A percentile compares a stretch with the other conserved stretches of the same genome.
phyloP scores from a whole-genome alignment of 1,284 basidiomycete genomes.

The Ganoderma resinaceum region DNA sequence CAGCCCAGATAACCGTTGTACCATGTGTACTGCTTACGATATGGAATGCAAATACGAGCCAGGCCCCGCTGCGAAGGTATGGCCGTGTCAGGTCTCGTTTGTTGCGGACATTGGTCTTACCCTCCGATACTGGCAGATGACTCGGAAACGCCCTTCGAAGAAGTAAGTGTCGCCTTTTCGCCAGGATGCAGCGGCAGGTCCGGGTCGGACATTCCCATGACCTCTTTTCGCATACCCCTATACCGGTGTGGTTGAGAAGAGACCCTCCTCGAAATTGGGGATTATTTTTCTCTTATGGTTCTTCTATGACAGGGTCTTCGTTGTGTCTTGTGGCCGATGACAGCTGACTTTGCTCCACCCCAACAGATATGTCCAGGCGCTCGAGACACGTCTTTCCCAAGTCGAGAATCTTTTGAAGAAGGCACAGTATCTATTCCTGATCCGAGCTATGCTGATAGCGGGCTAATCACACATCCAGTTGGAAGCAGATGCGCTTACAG shows the following conservation, averaged over 20 bases:
- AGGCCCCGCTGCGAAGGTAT: conserved; percentile 34
- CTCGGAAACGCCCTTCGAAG: neutral
- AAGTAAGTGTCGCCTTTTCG: neutral
- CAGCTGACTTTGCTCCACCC: neutral
- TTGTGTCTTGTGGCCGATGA: neutral
- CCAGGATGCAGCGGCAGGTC: too few species aligned
- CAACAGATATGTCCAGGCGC: neutral
- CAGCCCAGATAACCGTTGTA: conserved; percentile 72
- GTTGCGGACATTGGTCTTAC: neutral
- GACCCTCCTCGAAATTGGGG: too few species aligned
- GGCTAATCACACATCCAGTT: neutral
- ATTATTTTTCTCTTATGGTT: too few species aligned
- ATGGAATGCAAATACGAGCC: conserved; percentile 78
- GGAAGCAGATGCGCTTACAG: neutral
- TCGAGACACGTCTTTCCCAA: neutral
- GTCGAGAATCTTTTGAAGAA: neutral
- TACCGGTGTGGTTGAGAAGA: too few species aligned
- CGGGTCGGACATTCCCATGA: too few species aligned
- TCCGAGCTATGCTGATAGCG: neutral
- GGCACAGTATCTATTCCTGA: neutral
- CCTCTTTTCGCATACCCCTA: too few species aligned
- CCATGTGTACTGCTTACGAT: conserved; percentile 78
- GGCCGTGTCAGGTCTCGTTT: neutral
- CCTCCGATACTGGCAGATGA: neutral
- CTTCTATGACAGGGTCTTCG: too few species aligned